These are phyloP conservation scores for Endoconidiophora polonica DNA, from an alignment of 2,329 filamentous ascomycete genomes.

Conservation along the genomic window DNA sequence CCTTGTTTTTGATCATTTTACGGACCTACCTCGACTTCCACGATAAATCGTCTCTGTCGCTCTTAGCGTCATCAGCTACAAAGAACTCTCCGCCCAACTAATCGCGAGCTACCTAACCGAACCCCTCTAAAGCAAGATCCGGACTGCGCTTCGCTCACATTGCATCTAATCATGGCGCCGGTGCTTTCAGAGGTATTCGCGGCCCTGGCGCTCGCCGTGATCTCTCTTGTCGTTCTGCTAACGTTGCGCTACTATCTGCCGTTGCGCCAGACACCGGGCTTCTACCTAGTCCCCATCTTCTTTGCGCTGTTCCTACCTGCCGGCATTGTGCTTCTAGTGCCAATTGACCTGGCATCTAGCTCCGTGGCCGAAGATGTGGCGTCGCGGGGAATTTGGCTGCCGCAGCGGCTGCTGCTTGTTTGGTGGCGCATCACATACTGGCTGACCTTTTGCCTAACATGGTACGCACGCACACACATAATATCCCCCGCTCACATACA, in stretches of 20 bases:
- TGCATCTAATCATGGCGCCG: slow-evolving; percentile 31
- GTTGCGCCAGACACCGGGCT: slow-evolving; percentile 75
- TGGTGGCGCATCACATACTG: slow-evolving; percentile 94
- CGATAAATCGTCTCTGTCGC: no score
- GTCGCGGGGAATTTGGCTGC: slow-evolving; percentile 73
- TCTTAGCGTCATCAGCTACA: not conserved
- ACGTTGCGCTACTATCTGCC: slow-evolving; percentile 83
- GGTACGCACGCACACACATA: slow-evolving; percentile 32
- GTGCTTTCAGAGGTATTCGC: slow-evolving; percentile 70
- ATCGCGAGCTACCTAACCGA: not conserved
- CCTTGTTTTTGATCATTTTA: no score
- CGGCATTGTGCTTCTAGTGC: slow-evolving; percentile 79
- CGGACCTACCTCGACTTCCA: no score
- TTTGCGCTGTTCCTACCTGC: slow-evolving; percentile 87
- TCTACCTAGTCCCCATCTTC: slow-evolving; percentile 83
- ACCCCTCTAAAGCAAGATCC: not conserved
- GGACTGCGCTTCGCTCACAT: not conserved
- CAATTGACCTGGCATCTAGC: slow-evolving; percentile 85
- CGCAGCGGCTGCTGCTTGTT: slow-evolving; percentile 59
- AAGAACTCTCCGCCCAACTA: not conserved
- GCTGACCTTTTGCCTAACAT: slow-evolving; percentile 89
- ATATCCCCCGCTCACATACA: not conserved
- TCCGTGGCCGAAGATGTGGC: slow-evolving; percentile 54
- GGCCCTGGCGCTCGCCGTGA: slow-evolving; percentile 50
- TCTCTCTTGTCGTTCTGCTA: slow-evolving; percentile 63